Base-by-base conservation (phyloP, 1,284 basidiomycete genomes). In the Cutaneotrichosporon sp. region DNA sequence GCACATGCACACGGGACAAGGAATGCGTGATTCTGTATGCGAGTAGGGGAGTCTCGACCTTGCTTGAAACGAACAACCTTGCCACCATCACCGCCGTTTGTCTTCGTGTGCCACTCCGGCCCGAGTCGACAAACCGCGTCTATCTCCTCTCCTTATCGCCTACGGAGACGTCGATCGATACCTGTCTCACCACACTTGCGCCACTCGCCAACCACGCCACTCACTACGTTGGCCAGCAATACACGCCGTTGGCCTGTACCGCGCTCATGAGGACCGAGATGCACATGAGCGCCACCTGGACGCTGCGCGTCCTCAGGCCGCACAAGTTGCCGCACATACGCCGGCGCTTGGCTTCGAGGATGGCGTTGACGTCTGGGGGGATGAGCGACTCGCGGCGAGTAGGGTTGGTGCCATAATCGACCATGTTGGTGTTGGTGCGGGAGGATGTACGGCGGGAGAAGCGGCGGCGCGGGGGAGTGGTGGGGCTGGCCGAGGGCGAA, bases 191-290 rank as follows among this genome's bases (percentile, higher is more conserved):
- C 38, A 40, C 38, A 40, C 11, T 16, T 16, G 38, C 38, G 14
- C 11, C 38, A 16, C 38, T 13, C 38, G 14, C 14, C 14, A 42
- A 7, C 16, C 42, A 8, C 6, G 5, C 4, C 5, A 69, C 74
- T 61, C 64, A 76, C 74, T 81, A 81, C 0, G 78, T 78, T 2
- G 78, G 77, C 79, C 79, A 81, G 59, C 72, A 78, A 66, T 80
- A 80, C n/a, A 80, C 79, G n/a, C 80, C 80, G 65, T 81, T 80
- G 1, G 80, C 78, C 65, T 77, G 76, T 0, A 80, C 49, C 6
- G 78, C 73, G 36, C 73, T 75, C 36, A 76, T 34, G 3, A 57
- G 65, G 11, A 81, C 77, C 61, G 69, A 70, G 5, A 74, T 30
- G 50, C 76, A 76, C 32, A 76, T 80, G 56, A 80, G 65, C 7